Conservation (phyloP, 352 stramenopile species). For the Pythium oligandrum region DNA sequence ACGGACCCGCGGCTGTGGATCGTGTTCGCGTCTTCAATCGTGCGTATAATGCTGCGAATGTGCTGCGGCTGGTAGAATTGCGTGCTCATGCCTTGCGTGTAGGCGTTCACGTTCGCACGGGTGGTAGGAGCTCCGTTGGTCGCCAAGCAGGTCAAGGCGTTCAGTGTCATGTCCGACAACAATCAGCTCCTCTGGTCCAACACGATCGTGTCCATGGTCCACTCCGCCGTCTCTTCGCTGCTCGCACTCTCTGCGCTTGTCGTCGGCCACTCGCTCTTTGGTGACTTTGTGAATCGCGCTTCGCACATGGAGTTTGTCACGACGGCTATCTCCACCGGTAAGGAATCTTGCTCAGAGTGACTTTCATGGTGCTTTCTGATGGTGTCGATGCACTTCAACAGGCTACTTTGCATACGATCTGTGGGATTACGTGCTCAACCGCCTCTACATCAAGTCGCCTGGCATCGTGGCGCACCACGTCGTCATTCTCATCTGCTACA, state of each 20-base stretch:
- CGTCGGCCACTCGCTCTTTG: conserved; percentile 43
- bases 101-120: conserved; percentile 48
- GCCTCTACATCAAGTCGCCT: conserved; percentile 65
- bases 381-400: conserved; percentile 3
- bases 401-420: conserved; percentile 82
- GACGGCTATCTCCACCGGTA: conserved; percentile 63
- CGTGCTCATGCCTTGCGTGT: not conserved
- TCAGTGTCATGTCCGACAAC: conserved; percentile 33
- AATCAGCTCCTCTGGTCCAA: conserved; percentile 64
- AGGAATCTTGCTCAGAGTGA: not conserved
- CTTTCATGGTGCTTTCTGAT: not conserved
- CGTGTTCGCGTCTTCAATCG: conserved; percentile 55
- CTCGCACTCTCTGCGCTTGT: conserved; percentile 45
- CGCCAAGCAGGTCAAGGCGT: conserved; percentile 36
- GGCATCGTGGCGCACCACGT: conserved; percentile 71
- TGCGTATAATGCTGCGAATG: conserved; percentile 12
- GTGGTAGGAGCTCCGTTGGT: conserved; percentile 34
- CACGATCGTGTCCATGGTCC: conserved; percentile 67
- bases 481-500: conserved; percentile 79
- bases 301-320: conserved; percentile 40
- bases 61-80: not conserved
- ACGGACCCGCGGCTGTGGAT: conserved; percentile 56
- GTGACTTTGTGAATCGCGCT: conserved; percentile 34
- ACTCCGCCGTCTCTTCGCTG: conserved; percentile 55
- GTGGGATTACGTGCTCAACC: conserved; percentile 71